Evolutionary conservation across 352 stramenopile genomes (phyloP), one percentile per base, ranked within the genome.

Genomic region (Pythium sp.): DNA sequence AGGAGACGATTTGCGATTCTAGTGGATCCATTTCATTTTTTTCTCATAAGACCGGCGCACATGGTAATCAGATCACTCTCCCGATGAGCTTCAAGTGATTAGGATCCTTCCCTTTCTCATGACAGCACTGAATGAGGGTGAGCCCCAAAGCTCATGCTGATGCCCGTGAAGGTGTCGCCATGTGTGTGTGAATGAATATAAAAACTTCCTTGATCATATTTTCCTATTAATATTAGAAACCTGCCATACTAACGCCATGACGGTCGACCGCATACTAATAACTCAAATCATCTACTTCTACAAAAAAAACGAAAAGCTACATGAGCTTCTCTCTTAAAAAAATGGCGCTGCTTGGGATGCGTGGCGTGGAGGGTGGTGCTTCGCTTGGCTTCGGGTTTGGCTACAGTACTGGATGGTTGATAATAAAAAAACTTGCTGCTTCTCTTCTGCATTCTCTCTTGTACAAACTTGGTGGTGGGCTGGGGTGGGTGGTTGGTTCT

Each of bases 221-320:
- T 7, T 67, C 34, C 43, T 69, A 30, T 54, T 65, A 53, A 67
- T 71, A 68, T 58, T 62, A 74, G 69, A 74, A 51, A 53, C 43
- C 56, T 72, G 75, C 75, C 73, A 79, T 78, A 77, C 72, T 72
- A 68, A 71, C 68, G 58, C 60, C 73, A 79, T 65, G 60, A 34
- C 60, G 28, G 60, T 47, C 60, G 43, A 30, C 43, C 18, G 32
- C 51, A 47, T 68, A 64, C 26, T 71, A 47, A 58, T 55, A 65
- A 65, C 63, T 62, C 56, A 49, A 62, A 62, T 62, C 56, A 62
- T 62, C 56, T 72, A 75, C 70, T 82, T 81, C 73, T 85, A 85
- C 77, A 85, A 82, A 73, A 81, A 55, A 56, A 65, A 66, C 67
- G 38, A 32, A 51, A 51, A 51, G 43, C 43, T 63, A 59, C 18